Percentiles rank a stretch among this genome's conserved stretches.
Evolutionary conservation across 345 rosid species (phyloP).

Genomic region (Syzygium jambos): DNA sequence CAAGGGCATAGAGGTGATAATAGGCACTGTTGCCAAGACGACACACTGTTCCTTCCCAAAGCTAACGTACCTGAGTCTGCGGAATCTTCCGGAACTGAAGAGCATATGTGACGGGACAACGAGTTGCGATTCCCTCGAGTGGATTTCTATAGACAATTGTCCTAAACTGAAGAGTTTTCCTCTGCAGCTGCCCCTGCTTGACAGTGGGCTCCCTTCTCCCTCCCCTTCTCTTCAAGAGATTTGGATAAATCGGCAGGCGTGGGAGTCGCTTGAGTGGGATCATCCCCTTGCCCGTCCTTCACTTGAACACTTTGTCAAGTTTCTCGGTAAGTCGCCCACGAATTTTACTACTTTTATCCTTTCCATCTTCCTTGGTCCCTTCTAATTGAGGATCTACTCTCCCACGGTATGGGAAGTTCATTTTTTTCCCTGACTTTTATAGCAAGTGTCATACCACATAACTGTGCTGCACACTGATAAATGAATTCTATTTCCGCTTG

Average conservation of each 20-base stretch:
- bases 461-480: background rate
- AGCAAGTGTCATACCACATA: background rate
- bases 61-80: background rate
- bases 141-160: background rate
- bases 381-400: background rate
- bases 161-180: constrained; percentile 5
- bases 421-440: background rate
- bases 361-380: background rate
- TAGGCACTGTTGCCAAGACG: background rate
- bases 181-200: background rate
- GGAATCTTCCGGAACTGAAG: constrained; percentile 2
- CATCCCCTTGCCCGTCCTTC: constrained; percentile 1
- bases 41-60: background rate
- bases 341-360: background rate
- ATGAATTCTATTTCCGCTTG: background rate
- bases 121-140: background rate
- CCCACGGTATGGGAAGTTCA: background rate
- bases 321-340: background rate
- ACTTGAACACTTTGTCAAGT: background rate
- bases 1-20: background rate
- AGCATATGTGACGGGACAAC: background rate
- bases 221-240: background rate
- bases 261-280: constrained; percentile 13
- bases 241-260: background rate
- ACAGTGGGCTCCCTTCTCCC: background rate